phyloP scores from a whole-genome alignment of 345 rosid genomes.

The Pugionium dolabratum region DNA sequence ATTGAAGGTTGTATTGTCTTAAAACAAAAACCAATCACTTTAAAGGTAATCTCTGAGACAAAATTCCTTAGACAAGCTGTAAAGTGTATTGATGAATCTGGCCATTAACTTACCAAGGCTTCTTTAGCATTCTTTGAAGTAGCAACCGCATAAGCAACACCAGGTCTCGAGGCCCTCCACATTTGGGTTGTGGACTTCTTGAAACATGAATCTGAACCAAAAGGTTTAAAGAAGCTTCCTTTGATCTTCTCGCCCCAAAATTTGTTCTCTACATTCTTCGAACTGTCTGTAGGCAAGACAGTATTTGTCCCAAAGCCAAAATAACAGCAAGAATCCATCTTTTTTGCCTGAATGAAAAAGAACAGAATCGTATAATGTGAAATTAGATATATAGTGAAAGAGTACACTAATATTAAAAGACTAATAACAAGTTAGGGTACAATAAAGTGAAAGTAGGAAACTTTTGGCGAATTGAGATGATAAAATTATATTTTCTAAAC shows the following conservation, averaged over 20 bases:
- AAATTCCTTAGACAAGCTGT: background rate
- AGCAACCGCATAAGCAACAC: conserved; percentile 61
- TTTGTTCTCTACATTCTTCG: conserved; percentile 45
- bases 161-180: conserved; percentile 39
- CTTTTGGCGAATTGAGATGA: background rate
- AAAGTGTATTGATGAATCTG: background rate
- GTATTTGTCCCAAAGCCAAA: conserved; percentile 47
- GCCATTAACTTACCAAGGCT: conserved; percentile 51
- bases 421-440: conserved; percentile 8
- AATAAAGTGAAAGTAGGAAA: conserved; percentile 32
- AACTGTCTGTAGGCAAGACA: conserved; percentile 43
- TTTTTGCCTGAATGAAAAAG: conserved; percentile 23
- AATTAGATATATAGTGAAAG: conserved; percentile 45
- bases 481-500: background rate
- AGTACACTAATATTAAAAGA: conserved; percentile 37
- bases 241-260: conserved; percentile 63
- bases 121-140: conserved; percentile 65
- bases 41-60: conserved; percentile 11
- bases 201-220: conserved; percentile 42
- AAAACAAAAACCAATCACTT: conserved; percentile 9
- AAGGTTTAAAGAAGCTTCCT: conserved; percentile 49
- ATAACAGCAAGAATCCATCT: conserved; percentile 68
- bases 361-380: conserved; percentile 24
- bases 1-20: conserved; percentile 54
- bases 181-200: conserved; percentile 40